Evolutionary conservation across 2,329 filamentous ascomycete genomes (phyloP), one percentile per base, ranked within the genome.

Genomic region (Dothideomycetes sp.): DNA sequence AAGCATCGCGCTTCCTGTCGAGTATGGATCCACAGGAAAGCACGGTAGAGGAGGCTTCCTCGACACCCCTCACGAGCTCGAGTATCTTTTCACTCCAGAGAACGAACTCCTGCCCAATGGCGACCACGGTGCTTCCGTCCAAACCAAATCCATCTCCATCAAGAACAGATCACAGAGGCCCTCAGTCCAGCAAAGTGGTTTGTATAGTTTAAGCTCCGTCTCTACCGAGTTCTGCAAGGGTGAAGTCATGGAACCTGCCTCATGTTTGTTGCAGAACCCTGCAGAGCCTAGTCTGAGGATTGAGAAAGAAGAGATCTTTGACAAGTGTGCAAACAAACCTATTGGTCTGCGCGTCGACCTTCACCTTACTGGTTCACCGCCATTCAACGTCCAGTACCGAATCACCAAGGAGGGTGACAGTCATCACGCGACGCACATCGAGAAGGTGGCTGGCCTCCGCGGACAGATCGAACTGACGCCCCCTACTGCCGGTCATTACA

Each of bases 301-400:
- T 35, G 74, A 73, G 22, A 72, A 78, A 5, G 83, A 94, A 51
- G 81, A 87, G 47, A 87, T 98, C 30, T 83, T 85, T 38, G 91
- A 98, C 61, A 94, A 93, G 58, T 98, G 91, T 59, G 89, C 88
- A 24, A 87, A 88, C 33, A 94, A 87, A 55, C 86, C 91, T 0
- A 84, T 98, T 47, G 91, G 91, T 28, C 73, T 98, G 41, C 76
- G 82, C 9, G 84, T 98, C 29, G 83, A 91, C 54, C 67, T 98
- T 35, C 87, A 96, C 57, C 71, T 98, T 27, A 82, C 89, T 19
- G 91, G 91, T 46, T 94, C 87, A 0, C 89, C 93, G 32, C 89
- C 89, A 1, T 98, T 98, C 63, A 69, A 71, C n/a, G 70, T 98
- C 32, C 69, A 71, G 16, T 98, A 95, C 58, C 79, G 80, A 30